A percentile compares a stretch with the other conserved stretches of the same genome.
Evolutionary conservation across 768 basidiomycete genomes (phyloP).

Genomic region (Boletus tylopilopsis): DNA sequence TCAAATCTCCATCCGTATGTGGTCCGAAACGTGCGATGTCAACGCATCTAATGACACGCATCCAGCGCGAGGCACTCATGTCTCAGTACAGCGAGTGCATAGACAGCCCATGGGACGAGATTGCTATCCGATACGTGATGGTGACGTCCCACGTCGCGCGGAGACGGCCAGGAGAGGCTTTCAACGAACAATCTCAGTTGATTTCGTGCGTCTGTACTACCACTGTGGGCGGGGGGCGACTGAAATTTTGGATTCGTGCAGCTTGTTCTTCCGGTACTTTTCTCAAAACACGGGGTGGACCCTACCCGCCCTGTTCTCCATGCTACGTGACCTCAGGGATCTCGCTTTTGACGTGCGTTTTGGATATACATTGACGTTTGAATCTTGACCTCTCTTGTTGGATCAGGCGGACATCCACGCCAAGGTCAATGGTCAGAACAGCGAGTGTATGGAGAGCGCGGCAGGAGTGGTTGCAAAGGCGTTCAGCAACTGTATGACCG

Average conservation of each 20-base stretch:
- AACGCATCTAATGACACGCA: constrained; percentile 12
- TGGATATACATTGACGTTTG: not conserved
- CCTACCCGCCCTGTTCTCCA: constrained; percentile 75
- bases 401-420: constrained; percentile 60
- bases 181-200: constrained; percentile 73
- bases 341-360: constrained; percentile 74
- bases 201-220: constrained; percentile 57
- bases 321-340: constrained; percentile 77
- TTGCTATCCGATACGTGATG: constrained; percentile 78
- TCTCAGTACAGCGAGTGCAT: constrained; percentile 53
- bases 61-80: constrained; percentile 18
- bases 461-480: constrained; percentile 86
- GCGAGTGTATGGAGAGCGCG: constrained; percentile 79
- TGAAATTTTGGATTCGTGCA: constrained; percentile 25
- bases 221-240: not conserved
- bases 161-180: constrained; percentile 65
- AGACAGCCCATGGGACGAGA: constrained; percentile 79
- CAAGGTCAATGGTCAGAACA: constrained; percentile 50
- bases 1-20: constrained; percentile 53
- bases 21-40: not conserved
- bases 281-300: constrained; percentile 84
- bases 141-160: constrained; percentile 69
- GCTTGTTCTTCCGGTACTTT: constrained; percentile 76
- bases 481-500: constrained; percentile 85
- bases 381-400: not conserved